Percentiles rank a stretch among this genome's conserved stretches.
These are phyloP conservation scores for Pneumocystis oryctolagi DNA, from an alignment of 1,139 yeast species.

Conservation along the genomic window DNA sequence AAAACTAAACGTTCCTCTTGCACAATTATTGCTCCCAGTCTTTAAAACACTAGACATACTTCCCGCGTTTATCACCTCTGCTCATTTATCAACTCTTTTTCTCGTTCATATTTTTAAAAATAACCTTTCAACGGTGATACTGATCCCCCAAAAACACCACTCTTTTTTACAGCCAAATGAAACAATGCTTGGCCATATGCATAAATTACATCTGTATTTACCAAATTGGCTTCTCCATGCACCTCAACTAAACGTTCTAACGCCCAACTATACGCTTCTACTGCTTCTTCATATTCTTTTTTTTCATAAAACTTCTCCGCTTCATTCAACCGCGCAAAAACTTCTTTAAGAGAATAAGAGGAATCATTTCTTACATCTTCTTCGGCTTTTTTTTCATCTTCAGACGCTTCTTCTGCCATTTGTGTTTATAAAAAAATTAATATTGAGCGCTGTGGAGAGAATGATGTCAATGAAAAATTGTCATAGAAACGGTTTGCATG, in stretches of 20 bases:
- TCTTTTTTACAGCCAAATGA: slow-evolving; percentile 57
- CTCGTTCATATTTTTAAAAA: neutral
- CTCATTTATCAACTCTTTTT: slow-evolving; percentile 16
- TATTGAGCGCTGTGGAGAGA: no score
- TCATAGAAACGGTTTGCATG: neutral
- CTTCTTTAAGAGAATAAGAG: slow-evolving; percentile 24
- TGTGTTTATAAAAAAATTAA: no score
- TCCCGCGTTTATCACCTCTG: neutral
- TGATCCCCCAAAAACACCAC: slow-evolving; percentile 58
- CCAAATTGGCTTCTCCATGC: slow-evolving; percentile 36
- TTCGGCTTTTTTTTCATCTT: neutral
- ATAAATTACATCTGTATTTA: slow-evolving; percentile 50
- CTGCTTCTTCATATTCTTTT: slow-evolving; percentile 53
- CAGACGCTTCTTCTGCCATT: neutral
- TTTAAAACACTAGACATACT: slow-evolving; percentile 15
- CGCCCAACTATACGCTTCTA: slow-evolving; percentile 59
- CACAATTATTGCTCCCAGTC: slow-evolving; percentile 25
- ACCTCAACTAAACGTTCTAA: slow-evolving; percentile 43
- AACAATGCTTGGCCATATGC: slow-evolving; percentile 72
- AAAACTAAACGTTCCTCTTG: slow-evolving; percentile 26
- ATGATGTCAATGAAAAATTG: neutral
- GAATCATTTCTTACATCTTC: neutral
- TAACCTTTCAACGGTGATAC: neutral
- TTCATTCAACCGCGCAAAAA: slow-evolving; percentile 21
- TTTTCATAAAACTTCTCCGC: slow-evolving; percentile 50